Evolutionary conservation across 2,329 filamentous ascomycete species (phyloP), one percentile per base, ranked within the genome.

Genomic region (Cercospora sojina): DNA sequence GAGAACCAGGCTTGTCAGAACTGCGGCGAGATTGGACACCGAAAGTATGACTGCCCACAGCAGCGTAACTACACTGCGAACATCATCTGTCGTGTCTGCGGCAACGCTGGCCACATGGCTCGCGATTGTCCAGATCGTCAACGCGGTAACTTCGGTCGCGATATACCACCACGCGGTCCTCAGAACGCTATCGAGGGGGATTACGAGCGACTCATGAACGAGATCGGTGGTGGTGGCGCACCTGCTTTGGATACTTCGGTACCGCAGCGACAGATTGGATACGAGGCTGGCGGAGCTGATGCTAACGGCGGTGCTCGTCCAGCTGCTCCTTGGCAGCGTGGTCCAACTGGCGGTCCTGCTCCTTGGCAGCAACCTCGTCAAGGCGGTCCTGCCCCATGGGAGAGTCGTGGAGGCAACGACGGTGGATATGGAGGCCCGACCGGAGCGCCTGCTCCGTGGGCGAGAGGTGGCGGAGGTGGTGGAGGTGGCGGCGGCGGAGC

Each of bases 1-100:
- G 95, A 99, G 79, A 99, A 99, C 80, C 95, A 99, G 80, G 95
- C 95, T 72, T 99, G 95, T 82, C 95, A 99, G 83, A 99, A 99
- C 84, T 99, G 88, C 81, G 95, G 95, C 74, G 93, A 98, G 85
- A 99, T 99, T 71, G 95, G 95, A 68, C 95, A 99, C 80, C 90
- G 95, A 81, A 99, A 99, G 82, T 98, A 97, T 79, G 95, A 99
- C 78, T 99, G 95, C 75, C 95, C 95, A 13, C 92, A 99, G 82
- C 92, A 95, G 80, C 92, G 93, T 78, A 99, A 99, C 82, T 98
- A 91, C 82, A 99, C 95, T n/a, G 93, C 95, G 75, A 98, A 93
- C 81, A 98, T 99, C 79, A 98, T 99, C 77, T 99, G 95, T 82
- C 93, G 94, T 75, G 91, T 97, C 74, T 99, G 95, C 82, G 95